These are phyloP conservation scores for Chenopodium formosanum DNA, from an alignment of 148 eudicot species.

Conservation along the genomic window DNA sequence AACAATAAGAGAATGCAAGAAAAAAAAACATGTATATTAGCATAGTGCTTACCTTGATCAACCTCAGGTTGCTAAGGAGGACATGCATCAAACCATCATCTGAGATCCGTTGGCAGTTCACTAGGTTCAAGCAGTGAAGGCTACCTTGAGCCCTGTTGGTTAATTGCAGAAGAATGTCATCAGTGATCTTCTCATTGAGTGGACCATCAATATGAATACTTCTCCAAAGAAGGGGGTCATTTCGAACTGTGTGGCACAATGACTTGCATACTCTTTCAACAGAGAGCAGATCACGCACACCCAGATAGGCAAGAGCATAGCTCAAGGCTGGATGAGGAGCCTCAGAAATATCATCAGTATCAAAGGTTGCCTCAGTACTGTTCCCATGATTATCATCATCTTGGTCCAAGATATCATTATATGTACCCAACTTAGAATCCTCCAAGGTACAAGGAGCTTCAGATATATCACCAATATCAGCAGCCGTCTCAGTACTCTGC, in stretches of 20 bases:
- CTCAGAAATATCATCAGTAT: conserved; percentile 23
- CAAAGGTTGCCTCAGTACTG: neutral
- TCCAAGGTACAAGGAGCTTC: too few relatives aligned
- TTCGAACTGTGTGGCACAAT: conserved; percentile 42
- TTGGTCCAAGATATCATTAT: neutral
- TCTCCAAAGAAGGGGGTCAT: conserved; percentile 73
- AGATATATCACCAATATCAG: neutral
- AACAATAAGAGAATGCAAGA: neutral
- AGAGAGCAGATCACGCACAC: conserved; percentile 60
- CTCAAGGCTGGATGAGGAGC: conserved; percentile 56
- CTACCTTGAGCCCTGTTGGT: conserved; percentile 68
- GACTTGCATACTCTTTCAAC: conserved; percentile 80
- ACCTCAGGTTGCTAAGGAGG: conserved; percentile 51
- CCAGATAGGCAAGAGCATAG: conserved; percentile 64
- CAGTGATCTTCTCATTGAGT: conserved; percentile 55
- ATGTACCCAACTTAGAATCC: neutral
- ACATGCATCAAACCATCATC: conserved; percentile 65
- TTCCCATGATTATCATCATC: conserved; percentile 2
- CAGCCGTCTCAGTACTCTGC: conserved; percentile 8
- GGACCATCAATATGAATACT: conserved; percentile 58
- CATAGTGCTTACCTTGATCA: conserved; percentile 63
- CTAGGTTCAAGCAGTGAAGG: conserved; percentile 68
- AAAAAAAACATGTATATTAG: neutral
- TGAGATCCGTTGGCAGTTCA: conserved; percentile 64
- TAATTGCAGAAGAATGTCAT: conserved; percentile 61